These are phyloP conservation scores for Trichoderma asperelloides DNA, from an alignment of 495 filamentous ascomycete species.

Conservation along the genomic window DNA sequence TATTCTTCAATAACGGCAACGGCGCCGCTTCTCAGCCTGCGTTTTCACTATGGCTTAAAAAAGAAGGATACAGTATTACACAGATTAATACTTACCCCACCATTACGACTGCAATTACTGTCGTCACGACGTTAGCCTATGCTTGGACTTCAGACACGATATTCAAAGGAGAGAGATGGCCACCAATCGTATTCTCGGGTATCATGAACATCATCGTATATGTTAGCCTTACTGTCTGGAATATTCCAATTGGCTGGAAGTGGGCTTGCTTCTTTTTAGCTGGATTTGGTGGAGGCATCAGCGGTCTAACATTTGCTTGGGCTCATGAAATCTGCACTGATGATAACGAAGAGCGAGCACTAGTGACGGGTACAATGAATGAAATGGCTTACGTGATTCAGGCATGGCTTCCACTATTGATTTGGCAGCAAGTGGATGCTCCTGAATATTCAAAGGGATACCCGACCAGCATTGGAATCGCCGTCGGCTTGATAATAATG, in stretches of 20 bases:
- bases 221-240: slow-evolving; percentile 32
- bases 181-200: slow-evolving; percentile 35
- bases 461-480: slow-evolving; percentile 31
- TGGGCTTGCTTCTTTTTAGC: slow-evolving; percentile 42
- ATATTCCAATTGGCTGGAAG: slow-evolving; percentile 34
- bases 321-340: slow-evolving; percentile 44
- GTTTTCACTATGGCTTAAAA: slow-evolving; percentile 28
- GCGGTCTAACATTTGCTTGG: slow-evolving; percentile 36
- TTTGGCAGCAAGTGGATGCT: slow-evolving; percentile 40
- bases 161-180: slow-evolving; percentile 47
- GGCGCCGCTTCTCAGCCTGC: slow-evolving; percentile 24
- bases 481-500: slow-evolving; percentile 26
- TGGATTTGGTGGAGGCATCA: slow-evolving; percentile 27
- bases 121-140: slow-evolving; percentile 33
- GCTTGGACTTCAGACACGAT: slow-evolving; percentile 41
- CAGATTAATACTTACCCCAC: slow-evolving; percentile 38
- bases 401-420: slow-evolving; percentile 36
- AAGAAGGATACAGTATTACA: slow-evolving; percentile 27
- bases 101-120: slow-evolving; percentile 33
- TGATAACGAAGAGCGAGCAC: slow-evolving; percentile 46
- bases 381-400: slow-evolving; percentile 33
- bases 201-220: slow-evolving; percentile 31
- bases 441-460: slow-evolving; percentile 38
- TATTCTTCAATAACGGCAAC: slow-evolving; percentile 30
- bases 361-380: slow-evolving; percentile 39